A percentile compares a stretch with the other conserved stretches of the same genome.
Conservation (phyloP, 2,329 filamentous ascomycete genomes). For the Dactylella cylindrospora region DNA sequence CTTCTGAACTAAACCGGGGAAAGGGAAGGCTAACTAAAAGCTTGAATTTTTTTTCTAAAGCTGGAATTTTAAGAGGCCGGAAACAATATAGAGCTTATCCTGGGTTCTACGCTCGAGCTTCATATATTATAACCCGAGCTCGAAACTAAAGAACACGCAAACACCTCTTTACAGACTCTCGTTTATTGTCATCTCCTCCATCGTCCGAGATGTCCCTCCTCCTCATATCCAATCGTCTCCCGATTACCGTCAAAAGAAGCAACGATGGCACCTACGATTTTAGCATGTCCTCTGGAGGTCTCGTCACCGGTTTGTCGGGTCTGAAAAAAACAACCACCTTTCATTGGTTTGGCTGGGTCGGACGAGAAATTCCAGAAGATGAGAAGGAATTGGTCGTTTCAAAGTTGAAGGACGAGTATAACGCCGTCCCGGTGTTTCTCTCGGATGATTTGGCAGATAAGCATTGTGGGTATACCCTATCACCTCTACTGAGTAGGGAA, state of each 20-base stretch:
- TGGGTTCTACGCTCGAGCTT: too few relatives aligned
- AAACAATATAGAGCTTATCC: too few relatives aligned
- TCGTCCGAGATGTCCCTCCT: slow-evolving; percentile 41
- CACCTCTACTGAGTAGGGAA: background rate
- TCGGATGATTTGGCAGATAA: slow-evolving; percentile 89
- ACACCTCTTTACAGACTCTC: background rate
- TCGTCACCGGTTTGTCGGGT: slow-evolving; percentile 90
- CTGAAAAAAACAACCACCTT: slow-evolving; percentile 90
- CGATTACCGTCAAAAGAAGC: slow-evolving; percentile 92
- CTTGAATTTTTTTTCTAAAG: too few relatives aligned
- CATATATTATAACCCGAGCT: too few relatives aligned
- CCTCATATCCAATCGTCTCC: slow-evolving; percentile 70
- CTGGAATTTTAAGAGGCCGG: too few relatives aligned
- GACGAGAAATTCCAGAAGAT: slow-evolving; percentile 81
- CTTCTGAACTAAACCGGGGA: too few relatives aligned
- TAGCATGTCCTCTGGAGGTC: slow-evolving; percentile 93
- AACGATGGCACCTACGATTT: slow-evolving; percentile 91
- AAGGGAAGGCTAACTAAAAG: too few relatives aligned
- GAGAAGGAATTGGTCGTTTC: slow-evolving; percentile 74
- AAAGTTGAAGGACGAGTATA: slow-evolving; percentile 81
- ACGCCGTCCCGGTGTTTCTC: slow-evolving; percentile 87
- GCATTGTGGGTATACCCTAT: slow-evolving; percentile 60
- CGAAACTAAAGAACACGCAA: too few relatives aligned
- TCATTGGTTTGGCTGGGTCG: slow-evolving; percentile 98
- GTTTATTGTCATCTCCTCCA: background rate